These are phyloP conservation scores for Rhytidiadelphus loreus DNA, from an alignment of 225 moss, liverwort and hornwort genomes.

Conservation along the genomic window DNA sequence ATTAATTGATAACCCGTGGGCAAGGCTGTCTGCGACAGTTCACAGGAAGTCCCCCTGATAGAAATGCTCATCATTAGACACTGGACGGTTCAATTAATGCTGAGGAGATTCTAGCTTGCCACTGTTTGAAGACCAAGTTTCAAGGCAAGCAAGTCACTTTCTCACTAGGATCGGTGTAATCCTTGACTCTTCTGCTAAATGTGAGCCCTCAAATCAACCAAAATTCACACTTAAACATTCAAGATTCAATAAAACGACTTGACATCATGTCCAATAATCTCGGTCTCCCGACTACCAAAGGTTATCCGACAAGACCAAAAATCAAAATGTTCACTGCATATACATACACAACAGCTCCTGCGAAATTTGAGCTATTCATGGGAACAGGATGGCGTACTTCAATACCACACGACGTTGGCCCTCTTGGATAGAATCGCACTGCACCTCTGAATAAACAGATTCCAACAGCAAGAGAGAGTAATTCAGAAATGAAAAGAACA, in stretches of 20 bases:
- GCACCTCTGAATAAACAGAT: constrained; percentile 42
- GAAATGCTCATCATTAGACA: background rate
- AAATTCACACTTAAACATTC: background rate
- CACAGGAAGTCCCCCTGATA: background rate
- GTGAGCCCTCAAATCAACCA: background rate
- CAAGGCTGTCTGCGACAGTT: background rate
- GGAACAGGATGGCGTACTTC: constrained; percentile 38
- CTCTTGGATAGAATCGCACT: constrained; percentile 88
- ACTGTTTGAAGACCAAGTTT: background rate
- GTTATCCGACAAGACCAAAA: background rate
- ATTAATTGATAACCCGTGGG: background rate
- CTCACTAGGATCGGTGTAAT: background rate
- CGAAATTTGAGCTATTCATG: background rate
- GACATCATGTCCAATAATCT: background rate
- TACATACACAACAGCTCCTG: background rate
- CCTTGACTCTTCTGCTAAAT: background rate
- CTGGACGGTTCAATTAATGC: background rate
- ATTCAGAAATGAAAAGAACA: background rate
- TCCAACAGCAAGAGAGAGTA: background rate
- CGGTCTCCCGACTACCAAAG: background rate
- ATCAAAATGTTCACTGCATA: background rate
- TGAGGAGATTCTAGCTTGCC: background rate
- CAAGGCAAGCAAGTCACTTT: background rate
- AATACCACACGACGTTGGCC: constrained; percentile 63
- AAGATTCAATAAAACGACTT: background rate